Base-by-base conservation (phyloP, 2,329 filamentous ascomycete species). In the Aspergillus pseudoviridinutans region DNA sequence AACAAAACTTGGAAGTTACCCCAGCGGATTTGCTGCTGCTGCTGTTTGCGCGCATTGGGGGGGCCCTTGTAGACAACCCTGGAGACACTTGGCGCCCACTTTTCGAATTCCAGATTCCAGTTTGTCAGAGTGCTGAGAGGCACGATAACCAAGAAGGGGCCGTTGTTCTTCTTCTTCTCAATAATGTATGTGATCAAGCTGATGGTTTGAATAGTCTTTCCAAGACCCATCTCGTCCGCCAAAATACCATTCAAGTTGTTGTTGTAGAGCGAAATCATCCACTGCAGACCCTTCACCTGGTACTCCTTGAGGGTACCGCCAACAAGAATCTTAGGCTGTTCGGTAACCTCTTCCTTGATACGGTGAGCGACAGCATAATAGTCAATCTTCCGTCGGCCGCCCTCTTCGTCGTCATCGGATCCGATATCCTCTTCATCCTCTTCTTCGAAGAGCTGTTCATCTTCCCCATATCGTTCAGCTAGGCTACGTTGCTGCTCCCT, bases 241-340 rank as follows among this genome's bases (percentile, higher is more conserved):
- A 99, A 81, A 64, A 99, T 97, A 84, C 94, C 94, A 74, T 99
- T 99, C 64, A 99, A 85, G 77, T 97, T 99, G 82, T 99, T 99
- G 87, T 99, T 99, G 84, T 97, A 99, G 14, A 99, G 83, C 14
- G 94, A 99, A 60, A 99, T 88, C 94, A 99, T 99, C 94, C 94
- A 99, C 75, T 99, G 93, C 50, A 99, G 80, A 83, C 94, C 94
- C 86, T 97, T 97, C 77, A 99, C 66, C 78, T 99, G 94, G 76
- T 99, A 99, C 74, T 99, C 94, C 76, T 99, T 99, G 64, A 99
- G 82, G 10, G 82, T 90, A 71, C 94, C 94, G 72, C 94, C 94
- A 61, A 97, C 91, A 59, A 99, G 83, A 47, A 96, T 96, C 54
- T 78, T 76, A 6, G 94, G 91, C 71, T 99, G 94, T 60, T 82